phyloP scores from a whole-genome alignment of 1,284 basidiomycete species.

The Meripilus lineatus region DNA sequence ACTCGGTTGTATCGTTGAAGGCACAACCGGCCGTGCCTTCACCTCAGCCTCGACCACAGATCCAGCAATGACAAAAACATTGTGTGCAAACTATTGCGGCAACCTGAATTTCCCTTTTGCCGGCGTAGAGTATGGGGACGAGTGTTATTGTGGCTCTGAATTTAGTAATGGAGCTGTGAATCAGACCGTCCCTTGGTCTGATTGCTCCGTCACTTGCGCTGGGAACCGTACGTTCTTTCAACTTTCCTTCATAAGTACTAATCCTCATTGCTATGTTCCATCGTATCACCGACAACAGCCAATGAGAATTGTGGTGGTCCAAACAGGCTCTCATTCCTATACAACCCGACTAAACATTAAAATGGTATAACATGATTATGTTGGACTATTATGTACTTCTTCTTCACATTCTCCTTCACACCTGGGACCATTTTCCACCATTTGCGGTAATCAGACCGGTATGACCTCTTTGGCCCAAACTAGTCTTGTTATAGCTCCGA shows the following conservation, averaged over 20 bases:
- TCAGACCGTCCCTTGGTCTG: not conserved
- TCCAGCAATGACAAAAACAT: constrained; percentile 7
- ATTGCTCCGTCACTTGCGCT: constrained; percentile 7
- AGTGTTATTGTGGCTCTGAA: constrained; percentile 10
- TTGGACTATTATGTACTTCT: too few relatives aligned
- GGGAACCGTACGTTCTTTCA: constrained; percentile 10
- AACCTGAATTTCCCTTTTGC: constrained; percentile 6
- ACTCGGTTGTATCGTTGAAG: constrained; percentile 13
- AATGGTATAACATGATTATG: too few relatives aligned
- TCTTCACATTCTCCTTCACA: too few relatives aligned
- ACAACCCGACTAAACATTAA: constrained; percentile 6
- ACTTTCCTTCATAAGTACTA: not conserved
- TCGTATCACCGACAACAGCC: too few relatives aligned
- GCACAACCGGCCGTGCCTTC: constrained; percentile 9
- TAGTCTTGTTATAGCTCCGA: too few relatives aligned
- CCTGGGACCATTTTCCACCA: too few relatives aligned
- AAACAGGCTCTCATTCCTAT: constrained; percentile 6
- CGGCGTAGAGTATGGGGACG: constrained; percentile 9
- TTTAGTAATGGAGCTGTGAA: constrained; percentile 9
- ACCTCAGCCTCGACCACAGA: constrained; percentile 8
- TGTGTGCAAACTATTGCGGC: constrained; percentile 10
- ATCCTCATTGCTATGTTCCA: too few relatives aligned
- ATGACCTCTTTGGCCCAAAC: too few relatives aligned
- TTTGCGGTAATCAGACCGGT: too few relatives aligned
- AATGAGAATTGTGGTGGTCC: constrained; percentile 12